Evolutionary conservation across 805 yeast genomes (phyloP).

Genomic region (Starmerella tilneyi): DNA sequence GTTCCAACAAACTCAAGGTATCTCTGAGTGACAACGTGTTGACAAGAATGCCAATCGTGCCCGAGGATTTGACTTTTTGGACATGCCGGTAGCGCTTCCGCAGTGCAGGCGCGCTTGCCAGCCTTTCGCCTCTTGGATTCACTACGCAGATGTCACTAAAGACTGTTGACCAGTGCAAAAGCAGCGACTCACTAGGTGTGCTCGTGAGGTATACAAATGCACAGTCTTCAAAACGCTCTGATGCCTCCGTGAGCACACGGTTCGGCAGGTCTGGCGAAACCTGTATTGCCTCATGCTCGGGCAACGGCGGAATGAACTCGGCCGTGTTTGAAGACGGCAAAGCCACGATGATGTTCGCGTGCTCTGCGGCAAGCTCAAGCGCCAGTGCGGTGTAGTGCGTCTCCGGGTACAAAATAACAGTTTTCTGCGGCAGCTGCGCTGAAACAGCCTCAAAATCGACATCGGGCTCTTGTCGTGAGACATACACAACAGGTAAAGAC

Average conservation of each 20-base stretch:
- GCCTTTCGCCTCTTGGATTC: constrained; percentile 8
- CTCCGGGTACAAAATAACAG: constrained; percentile 52
- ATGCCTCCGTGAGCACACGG: constrained; percentile 11
- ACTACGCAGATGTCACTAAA: constrained; percentile 33
- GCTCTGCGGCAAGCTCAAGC: constrained; percentile 23
- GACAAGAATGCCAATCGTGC: constrained; percentile 82
- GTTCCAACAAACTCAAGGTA: constrained; percentile 56
- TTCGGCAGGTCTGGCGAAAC: constrained; percentile 15
- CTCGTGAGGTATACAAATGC: constrained; percentile 30
- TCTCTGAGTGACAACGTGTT: constrained; percentile 77
- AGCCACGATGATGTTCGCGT: constrained; percentile 30
- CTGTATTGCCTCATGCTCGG: not conserved
- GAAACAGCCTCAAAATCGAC: constrained; percentile 38
- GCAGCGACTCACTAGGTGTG: constrained; percentile 65
- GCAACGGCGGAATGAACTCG: constrained; percentile 17
- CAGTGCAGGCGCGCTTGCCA: constrained; percentile 53
- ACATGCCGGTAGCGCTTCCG: constrained; percentile 76
- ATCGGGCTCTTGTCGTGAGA: constrained; percentile 45
- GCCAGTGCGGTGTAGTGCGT: constrained; percentile 50
- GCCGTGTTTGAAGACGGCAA: constrained; percentile 22
- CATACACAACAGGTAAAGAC: constrained; percentile 63
- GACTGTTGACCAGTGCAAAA: constrained; percentile 62
- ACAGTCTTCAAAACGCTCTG: not conserved
- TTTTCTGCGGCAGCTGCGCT: constrained; percentile 16
- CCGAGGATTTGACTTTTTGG: constrained; percentile 83